Evolutionary conservation across 371 early-diverging fungal species (phyloP).

Genomic region (Mortierella sp.): DNA sequence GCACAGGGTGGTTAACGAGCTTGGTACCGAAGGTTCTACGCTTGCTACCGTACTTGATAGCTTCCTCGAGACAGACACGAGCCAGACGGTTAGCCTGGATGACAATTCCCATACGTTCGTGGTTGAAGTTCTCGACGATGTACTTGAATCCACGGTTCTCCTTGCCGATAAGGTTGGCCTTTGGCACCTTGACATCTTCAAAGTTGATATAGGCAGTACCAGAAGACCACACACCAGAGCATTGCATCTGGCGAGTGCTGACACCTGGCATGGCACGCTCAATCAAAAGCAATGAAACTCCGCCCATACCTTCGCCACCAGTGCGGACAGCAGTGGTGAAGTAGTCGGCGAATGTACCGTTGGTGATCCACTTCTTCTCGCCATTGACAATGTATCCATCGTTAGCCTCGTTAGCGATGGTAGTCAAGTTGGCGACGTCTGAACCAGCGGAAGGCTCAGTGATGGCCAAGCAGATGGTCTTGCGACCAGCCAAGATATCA

Average conservation of each 20-base stretch:
- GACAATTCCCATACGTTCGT: slow-evolving; percentile 83
- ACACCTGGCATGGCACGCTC: slow-evolving; percentile 89
- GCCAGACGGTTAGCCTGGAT: slow-evolving; percentile 90
- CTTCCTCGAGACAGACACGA: slow-evolving; percentile 90
- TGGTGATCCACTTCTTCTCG: slow-evolving; percentile 92
- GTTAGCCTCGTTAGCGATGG: slow-evolving; percentile 78
- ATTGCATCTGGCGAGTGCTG: slow-evolving; percentile 83
- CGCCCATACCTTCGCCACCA: slow-evolving; percentile 87
- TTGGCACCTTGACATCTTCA: slow-evolving; percentile 92
- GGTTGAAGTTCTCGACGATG: slow-evolving; percentile 83
- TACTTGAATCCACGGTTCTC: slow-evolving; percentile 91
- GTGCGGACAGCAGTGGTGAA: slow-evolving; percentile 80
- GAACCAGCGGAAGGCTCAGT: slow-evolving; percentile 80
- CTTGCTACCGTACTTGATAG: slow-evolving; percentile 88
- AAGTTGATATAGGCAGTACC: slow-evolving; percentile 83
- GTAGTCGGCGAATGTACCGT: slow-evolving; percentile 87
- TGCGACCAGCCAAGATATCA: slow-evolving; percentile 78
- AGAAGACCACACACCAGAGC: slow-evolving; percentile 84
- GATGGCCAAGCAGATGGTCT: slow-evolving; percentile 83
- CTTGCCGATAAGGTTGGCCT: slow-evolving; percentile 85
- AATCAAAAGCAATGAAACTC: slow-evolving; percentile 82
- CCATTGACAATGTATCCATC: slow-evolving; percentile 88
- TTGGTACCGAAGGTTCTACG: slow-evolving; percentile 89
- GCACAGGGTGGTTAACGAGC: slow-evolving; percentile 80
- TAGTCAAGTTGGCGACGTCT: slow-evolving; percentile 85